These are phyloP conservation scores for Tribonema minus DNA, from an alignment of 108 stramenopile genomes.

Conservation along the genomic window DNA sequence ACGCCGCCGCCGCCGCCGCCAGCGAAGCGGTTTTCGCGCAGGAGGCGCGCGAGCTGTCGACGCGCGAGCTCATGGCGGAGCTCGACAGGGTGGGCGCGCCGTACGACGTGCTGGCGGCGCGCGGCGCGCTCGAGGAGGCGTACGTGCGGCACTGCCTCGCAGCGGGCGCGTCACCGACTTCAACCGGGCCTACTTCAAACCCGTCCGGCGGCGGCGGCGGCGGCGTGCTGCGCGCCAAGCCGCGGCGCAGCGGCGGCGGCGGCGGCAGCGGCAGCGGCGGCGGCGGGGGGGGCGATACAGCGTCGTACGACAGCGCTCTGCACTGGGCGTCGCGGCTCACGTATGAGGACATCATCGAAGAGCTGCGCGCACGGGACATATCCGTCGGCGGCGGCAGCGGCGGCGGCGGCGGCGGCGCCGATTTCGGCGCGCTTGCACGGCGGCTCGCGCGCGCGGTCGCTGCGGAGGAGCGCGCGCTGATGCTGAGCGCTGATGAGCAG, in stretches of 20 bases:
- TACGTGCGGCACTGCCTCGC: no score
- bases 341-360: slow-evolving; percentile 21
- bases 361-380: slow-evolving; percentile 11
- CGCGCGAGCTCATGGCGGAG: slow-evolving; percentile 28
- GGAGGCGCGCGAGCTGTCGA: no score
- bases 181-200: no score
- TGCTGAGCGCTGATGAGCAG: not conserved
- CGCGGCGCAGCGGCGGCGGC: no score
- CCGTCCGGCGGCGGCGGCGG: not conserved
- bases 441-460: slow-evolving; percentile 21
- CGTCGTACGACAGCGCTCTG: slow-evolving; percentile 9
- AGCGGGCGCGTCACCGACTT: no score
- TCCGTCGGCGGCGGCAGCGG: no score
- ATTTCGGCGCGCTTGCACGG: slow-evolving; percentile 7
- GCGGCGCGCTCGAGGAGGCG: slow-evolving; percentile 11
- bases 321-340: slow-evolving; percentile 26
- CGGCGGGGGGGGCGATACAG: not conserved
- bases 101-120: slow-evolving; percentile 9
- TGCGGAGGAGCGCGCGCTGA: slow-evolving; percentile 19
- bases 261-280: not conserved
- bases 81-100: slow-evolving; percentile 13
- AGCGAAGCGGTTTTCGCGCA: no score
- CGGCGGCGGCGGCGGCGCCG: not conserved
- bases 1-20: no score
- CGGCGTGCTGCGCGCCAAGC: no score